Evolutionary conservation across 129 eudicot genomes (phyloP).

Genomic region (Escallonia rubra): DNA sequence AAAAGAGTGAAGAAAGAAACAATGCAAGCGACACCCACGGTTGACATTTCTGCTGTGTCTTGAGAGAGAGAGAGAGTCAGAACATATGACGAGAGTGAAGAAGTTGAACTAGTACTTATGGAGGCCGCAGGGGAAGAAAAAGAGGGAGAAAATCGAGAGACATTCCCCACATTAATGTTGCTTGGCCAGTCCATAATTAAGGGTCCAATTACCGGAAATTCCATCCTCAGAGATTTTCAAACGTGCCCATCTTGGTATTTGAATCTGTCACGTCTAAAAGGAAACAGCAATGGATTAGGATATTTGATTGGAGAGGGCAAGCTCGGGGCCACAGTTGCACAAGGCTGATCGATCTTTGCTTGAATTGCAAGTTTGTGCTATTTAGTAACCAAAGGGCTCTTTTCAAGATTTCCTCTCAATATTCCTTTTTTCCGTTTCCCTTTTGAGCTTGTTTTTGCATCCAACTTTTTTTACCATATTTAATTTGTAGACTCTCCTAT

Average conservation of each 20-base stretch:
- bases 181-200: constrained; percentile 36
- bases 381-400: constrained; percentile 10
- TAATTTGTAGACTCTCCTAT: neutral
- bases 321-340: constrained; percentile 17
- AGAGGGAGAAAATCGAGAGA: constrained; percentile 22
- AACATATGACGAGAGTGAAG: constrained; percentile 20
- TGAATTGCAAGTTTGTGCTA: constrained; percentile 55
- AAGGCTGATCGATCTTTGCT: constrained; percentile 42
- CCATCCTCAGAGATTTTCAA: constrained; percentile 15
- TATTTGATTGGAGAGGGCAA: constrained; percentile 16
- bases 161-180: constrained; percentile 8
- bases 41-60: constrained; percentile 16
- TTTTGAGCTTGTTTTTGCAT: constrained; percentile 16
- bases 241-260: neutral
- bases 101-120: constrained; percentile 38
- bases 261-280: no score
- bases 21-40: constrained; percentile 7
- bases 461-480: constrained; percentile 10
- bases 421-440: constrained; percentile 7
- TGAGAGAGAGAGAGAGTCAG: constrained; percentile 13
- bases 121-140: constrained; percentile 18
- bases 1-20: constrained; percentile 11
- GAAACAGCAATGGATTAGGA: neutral
- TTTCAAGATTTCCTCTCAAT: constrained; percentile 2
- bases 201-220: constrained; percentile 29